Evolutionary conservation across 108 stramenopile genomes (phyloP).

Genomic region (Cyclostephanos invisitatus): DNA sequence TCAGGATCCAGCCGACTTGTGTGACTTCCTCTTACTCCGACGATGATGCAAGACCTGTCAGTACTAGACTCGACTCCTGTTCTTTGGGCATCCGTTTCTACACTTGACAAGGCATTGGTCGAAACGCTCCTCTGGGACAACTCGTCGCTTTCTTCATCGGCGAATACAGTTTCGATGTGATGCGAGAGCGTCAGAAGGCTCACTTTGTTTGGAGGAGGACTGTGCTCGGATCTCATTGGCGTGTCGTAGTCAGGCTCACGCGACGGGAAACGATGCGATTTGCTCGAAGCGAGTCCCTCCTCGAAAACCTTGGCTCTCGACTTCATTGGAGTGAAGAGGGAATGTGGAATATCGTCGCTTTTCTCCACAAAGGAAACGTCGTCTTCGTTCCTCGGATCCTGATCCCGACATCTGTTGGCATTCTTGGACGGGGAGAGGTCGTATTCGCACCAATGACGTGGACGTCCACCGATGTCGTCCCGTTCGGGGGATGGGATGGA

Average conservation of each 20-base stretch:
- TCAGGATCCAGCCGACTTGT: no score
- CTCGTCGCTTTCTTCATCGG: background rate
- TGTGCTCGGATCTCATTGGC: constrained; percentile 6
- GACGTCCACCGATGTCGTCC: background rate
- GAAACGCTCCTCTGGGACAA: background rate
- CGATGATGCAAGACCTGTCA: no score
- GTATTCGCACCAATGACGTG: constrained; percentile 41
- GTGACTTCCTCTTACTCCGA: no score
- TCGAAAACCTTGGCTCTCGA: background rate
- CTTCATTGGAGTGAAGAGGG: constrained; percentile 2
- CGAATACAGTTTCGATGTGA: constrained; percentile 10
- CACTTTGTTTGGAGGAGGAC: constrained; percentile 11
- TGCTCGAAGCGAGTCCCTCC: background rate
- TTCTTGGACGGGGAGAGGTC: constrained; percentile 28
- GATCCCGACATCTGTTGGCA: background rate
- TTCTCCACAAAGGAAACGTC: background rate
- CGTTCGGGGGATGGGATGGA: background rate
- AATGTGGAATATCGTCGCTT: background rate
- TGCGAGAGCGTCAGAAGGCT: constrained; percentile 15
- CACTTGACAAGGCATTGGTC: no score
- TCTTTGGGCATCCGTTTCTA: no score
- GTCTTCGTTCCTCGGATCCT: background rate
- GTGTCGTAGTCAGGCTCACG: background rate
- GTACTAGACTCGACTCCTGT: no score
- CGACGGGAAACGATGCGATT: background rate